Conservation (phyloP, 495 filamentous ascomycete genomes). For the Annulohypoxylon maeteangense region DNA sequence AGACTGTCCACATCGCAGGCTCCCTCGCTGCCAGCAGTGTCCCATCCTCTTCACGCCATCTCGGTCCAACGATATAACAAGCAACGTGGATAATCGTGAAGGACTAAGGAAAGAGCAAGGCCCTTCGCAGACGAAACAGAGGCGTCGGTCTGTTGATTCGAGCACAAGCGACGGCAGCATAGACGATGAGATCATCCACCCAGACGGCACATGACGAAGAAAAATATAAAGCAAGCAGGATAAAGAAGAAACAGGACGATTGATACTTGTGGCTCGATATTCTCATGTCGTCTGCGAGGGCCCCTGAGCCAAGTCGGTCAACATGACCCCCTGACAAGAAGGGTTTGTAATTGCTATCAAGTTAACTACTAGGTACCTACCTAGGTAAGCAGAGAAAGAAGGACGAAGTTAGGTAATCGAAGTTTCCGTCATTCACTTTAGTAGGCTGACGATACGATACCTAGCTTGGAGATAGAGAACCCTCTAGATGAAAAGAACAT, state of each 20-base stretch:
- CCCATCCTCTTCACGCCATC: constrained; percentile 34
- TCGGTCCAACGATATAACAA: not conserved
- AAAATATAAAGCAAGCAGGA: not conserved
- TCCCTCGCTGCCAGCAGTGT: constrained; percentile 34
- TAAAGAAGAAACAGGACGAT: not conserved
- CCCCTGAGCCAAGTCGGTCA: not conserved
- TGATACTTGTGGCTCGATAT: not conserved
- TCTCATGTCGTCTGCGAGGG: not conserved
- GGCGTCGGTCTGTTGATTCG: constrained; percentile 15
- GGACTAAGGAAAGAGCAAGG: not conserved
- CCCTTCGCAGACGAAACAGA: not conserved
- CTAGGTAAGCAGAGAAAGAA: not conserved
- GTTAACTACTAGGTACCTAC: not conserved
- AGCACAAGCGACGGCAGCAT: constrained; percentile 12
- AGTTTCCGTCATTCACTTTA: not conserved
- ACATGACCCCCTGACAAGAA: not conserved
- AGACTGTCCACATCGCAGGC: constrained; percentile 31
- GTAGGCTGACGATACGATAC: not conserved
- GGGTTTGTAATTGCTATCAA: not conserved
- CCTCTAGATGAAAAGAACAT: constrained; percentile 7
- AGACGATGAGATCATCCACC: not conserved
- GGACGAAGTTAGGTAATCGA: constrained; percentile 3
- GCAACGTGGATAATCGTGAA: not conserved
- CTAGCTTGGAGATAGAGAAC: not conserved
- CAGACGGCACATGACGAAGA: not conserved